Percentiles rank a stretch among this genome's conserved stretches.
These are phyloP conservation scores for Beta vulgaris DNA, from an alignment of 148 eudicot species.

Conservation along the genomic window DNA sequence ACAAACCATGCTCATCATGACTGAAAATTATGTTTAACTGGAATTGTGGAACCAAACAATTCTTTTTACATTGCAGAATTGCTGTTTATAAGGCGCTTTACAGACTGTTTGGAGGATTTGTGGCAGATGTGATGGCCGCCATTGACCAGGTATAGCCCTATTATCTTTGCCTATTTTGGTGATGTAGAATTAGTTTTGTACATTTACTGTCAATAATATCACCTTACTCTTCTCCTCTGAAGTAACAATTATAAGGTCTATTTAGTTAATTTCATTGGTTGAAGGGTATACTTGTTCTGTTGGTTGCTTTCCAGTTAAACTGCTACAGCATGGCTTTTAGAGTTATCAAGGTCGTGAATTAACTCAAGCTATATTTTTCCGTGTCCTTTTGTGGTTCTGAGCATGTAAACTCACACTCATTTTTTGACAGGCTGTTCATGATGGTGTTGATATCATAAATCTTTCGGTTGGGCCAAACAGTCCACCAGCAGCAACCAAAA, in stretches of 20 bases:
- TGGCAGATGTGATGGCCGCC: slow-evolving; percentile 95
- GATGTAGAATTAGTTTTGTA: not conserved
- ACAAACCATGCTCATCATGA: slow-evolving; percentile 4
- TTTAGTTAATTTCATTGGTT: not conserved
- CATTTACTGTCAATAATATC: too few relatives aligned
- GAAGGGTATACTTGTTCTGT: not conserved
- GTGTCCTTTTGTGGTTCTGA: slow-evolving; percentile 1
- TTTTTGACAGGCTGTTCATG: slow-evolving; percentile 84
- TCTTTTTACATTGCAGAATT: slow-evolving; percentile 49
- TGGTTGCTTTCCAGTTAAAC: not conserved
- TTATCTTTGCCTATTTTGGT: too few relatives aligned
- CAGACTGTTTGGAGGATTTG: slow-evolving; percentile 94
- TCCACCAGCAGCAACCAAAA: slow-evolving; percentile 87
- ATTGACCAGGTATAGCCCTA: slow-evolving; percentile 68
- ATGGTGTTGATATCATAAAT: slow-evolving; percentile 94
- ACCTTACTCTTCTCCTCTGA: too few relatives aligned
- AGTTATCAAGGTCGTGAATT: not conserved
- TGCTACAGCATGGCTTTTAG: not conserved
- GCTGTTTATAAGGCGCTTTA: slow-evolving; percentile 97
- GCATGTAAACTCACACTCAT: slow-evolving; percentile 1
- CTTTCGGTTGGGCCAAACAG: slow-evolving; percentile 97
- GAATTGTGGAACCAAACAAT: slow-evolving; percentile 6
- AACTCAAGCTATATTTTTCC: not conserved
- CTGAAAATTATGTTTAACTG: not conserved
- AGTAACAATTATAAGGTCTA: not conserved